phyloP scores from a whole-genome alignment of 768 basidiomycete genomes.

The Crassisporium funariophilum region DNA sequence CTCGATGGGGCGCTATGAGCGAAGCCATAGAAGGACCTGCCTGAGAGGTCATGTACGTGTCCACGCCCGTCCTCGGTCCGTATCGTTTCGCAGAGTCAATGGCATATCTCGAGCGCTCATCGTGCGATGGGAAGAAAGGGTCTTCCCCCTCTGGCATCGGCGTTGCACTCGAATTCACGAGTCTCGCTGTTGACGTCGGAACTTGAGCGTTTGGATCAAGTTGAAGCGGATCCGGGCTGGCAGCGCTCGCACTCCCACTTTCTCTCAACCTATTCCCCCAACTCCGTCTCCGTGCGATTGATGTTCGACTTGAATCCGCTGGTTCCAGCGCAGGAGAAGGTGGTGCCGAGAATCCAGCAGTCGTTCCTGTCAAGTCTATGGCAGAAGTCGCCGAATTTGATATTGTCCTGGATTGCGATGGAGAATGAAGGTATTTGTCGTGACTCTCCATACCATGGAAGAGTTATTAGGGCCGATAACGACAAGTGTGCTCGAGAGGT shows the following conservation, averaged over 20 bases:
- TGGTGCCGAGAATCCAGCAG: conserved; percentile 48
- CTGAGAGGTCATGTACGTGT: conserved; percentile 41
- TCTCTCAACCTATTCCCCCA: conserved; percentile 46
- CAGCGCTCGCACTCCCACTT: conserved; percentile 9
- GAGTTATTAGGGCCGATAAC: not conserved
- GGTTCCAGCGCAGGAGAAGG: conserved; percentile 61
- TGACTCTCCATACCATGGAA: conserved; percentile 37
- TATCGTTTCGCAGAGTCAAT: conserved; percentile 33
- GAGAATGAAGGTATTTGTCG: conserved; percentile 33
- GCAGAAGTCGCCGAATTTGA: conserved; percentile 53
- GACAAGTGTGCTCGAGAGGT: not conserved
- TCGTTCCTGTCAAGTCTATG: conserved; percentile 54
- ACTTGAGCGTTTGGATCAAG: conserved; percentile 29
- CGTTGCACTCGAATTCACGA: conserved; percentile 14
- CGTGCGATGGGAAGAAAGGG: conserved; percentile 49
- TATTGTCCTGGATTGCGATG: conserved; percentile 29
- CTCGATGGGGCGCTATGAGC: conserved; percentile 41
- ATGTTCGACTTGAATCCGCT: conserved; percentile 35
- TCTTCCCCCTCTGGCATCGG: conserved; percentile 22
- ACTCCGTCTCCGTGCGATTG: conserved; percentile 58
- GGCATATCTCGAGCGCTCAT: conserved; percentile 34
- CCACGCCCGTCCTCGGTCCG: conserved; percentile 28
- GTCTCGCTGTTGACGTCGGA: conserved; percentile 22
- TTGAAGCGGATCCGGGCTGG: conserved; percentile 49
- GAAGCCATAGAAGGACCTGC: conserved; percentile 55